Percentiles rank a stretch among this genome's conserved stretches.
These are phyloP conservation scores for Cladophialophora immunda DNA, from an alignment of 2,329 filamentous ascomycete genomes.

Conservation along the genomic window DNA sequence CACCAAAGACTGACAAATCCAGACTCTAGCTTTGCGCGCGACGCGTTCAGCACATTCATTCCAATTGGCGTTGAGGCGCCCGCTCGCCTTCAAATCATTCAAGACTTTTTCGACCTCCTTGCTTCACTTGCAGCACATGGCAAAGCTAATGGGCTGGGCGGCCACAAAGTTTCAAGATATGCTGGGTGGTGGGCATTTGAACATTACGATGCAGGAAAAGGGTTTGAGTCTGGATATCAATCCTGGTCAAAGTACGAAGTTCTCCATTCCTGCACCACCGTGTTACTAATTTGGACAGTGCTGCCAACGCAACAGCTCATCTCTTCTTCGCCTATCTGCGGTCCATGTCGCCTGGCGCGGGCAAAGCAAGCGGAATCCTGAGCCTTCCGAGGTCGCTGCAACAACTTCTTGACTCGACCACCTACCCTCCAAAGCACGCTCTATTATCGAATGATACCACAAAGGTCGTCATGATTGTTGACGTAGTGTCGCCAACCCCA, in stretches of 20 bases:
- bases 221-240: conserved; percentile 94
- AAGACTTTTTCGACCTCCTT: conserved; percentile 94
- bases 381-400: conserved; percentile 89
- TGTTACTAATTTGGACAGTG: conserved; percentile 60
- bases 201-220: conserved; percentile 82
- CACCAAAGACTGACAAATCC: conserved; percentile 38
- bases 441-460: conserved; percentile 82
- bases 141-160: conserved; percentile 91
- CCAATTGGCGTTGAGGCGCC: conserved; percentile 90
- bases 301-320: conserved; percentile 94
- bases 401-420: conserved; percentile 87
- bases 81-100: conserved; percentile 85
- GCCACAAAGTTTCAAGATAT: conserved; percentile 91
- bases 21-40: conserved; percentile 91
- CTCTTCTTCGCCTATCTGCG: conserved; percentile 97
- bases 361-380: conserved; percentile 78
- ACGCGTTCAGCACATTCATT: conserved; percentile 96
- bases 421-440: conserved; percentile 83
- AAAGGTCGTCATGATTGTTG: conserved; percentile 95
- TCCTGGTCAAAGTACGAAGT: conserved; percentile 77
- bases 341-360: conserved; percentile 81
- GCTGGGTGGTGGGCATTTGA: conserved; percentile 99
- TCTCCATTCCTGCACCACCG: not conserved
- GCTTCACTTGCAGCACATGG: conserved; percentile 90
- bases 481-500: conserved; percentile 91